Conservation (phyloP, 352 stramenopile genomes). For the Blastocystis sp. region DNA sequence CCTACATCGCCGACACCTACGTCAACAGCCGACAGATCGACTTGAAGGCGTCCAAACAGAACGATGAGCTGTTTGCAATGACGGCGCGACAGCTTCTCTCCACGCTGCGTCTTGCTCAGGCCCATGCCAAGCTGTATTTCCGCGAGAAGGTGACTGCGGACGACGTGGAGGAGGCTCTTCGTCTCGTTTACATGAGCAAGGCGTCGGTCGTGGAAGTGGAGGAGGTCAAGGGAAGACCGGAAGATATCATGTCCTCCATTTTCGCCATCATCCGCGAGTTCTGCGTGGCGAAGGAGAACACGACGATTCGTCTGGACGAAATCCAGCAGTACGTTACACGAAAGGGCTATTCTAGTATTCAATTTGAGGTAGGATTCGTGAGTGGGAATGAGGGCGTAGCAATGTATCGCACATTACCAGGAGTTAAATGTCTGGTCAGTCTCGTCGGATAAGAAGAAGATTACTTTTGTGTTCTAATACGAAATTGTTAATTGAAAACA, state of each 20-base stretch:
- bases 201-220: conserved; percentile 17
- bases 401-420: conserved; percentile 13
- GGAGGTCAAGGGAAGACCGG: neutral
- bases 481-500: too few species aligned
- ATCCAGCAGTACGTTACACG: neutral
- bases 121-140: conserved; percentile 88
- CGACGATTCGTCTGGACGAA: neutral
- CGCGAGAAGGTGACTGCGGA: conserved; percentile 82
- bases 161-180: conserved; percentile 92
- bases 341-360: neutral
- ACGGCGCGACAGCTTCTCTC: conserved; percentile 92
- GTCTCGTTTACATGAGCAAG: conserved; percentile 70
- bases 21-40: conserved; percentile 86
- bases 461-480: conserved; percentile 67
- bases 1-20: conserved; percentile 96
- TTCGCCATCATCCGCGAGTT: neutral
- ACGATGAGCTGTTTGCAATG: conserved; percentile 72
- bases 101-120: conserved; percentile 88
- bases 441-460: conserved; percentile 68
- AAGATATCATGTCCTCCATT: conserved; percentile 4
- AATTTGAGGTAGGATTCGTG: neutral
- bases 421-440: conserved; percentile 72
- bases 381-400: neutral
- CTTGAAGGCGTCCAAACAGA: conserved; percentile 68
- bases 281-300: neutral